These are phyloP conservation scores for Verbascum thapsus DNA, from an alignment of 257 asterid genomes.

Conservation along the genomic window DNA sequence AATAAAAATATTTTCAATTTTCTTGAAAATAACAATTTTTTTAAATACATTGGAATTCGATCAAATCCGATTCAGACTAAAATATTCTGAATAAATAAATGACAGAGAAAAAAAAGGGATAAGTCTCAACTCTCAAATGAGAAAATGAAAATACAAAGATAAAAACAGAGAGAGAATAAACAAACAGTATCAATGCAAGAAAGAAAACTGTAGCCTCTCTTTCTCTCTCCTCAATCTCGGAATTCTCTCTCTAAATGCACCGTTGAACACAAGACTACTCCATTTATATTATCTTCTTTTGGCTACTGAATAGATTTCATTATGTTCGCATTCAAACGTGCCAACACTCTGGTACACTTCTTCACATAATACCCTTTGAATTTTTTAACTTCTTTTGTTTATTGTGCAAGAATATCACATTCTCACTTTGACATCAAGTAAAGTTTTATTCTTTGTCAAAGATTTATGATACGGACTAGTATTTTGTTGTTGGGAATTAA, in stretches of 20 bases:
- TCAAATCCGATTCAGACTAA: too few relatives aligned
- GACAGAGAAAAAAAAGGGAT: too few relatives aligned
- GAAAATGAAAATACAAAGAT: too few relatives aligned
- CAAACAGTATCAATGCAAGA: conserved; percentile 6
- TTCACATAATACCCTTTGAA: too few relatives aligned
- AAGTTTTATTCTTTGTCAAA: conserved; percentile 2
- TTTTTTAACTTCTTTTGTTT: background rate
- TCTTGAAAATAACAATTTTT: too few relatives aligned
- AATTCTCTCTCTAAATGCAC: conserved; percentile 44
- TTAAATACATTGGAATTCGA: too few relatives aligned
- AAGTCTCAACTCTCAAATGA: too few relatives aligned
- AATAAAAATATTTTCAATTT: too few relatives aligned
- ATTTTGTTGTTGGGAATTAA: conserved; percentile 37
- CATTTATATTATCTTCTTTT: conserved; percentile 24
- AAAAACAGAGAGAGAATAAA: background rate
- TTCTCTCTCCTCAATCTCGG: conserved; percentile 42
- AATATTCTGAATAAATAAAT: too few relatives aligned
- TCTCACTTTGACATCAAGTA: conserved; percentile 16
- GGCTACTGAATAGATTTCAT: conserved; percentile 38
- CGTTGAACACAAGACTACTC: too few relatives aligned
- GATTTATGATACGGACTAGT: too few relatives aligned
- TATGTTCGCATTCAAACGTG: conserved; percentile 41
- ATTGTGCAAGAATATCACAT: background rate
- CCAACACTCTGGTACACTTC: conserved; percentile 36
- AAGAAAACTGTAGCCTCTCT: conserved; percentile 8